Evolutionary conservation across 352 stramenopile species (phyloP), one percentile per base, ranked within the genome.

Genomic region (Phytophthora pluvialis): DNA sequence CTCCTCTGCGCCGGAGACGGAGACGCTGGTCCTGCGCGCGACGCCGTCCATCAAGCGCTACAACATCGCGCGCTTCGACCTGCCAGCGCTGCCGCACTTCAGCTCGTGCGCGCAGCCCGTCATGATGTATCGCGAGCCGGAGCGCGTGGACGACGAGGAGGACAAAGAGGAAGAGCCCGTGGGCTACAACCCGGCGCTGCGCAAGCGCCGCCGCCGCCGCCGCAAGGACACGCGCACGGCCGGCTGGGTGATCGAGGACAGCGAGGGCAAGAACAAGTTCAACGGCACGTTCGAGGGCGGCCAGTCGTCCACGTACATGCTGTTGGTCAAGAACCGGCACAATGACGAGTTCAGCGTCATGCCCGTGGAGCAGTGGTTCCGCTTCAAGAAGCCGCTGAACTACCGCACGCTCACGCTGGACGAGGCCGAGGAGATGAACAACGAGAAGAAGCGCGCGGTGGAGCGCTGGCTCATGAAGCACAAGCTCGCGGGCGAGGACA

Each of bases 401-500:
- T 95, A 94, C 75, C 85, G 84, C 51, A 93, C 87, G 54, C 72
- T 95, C 11, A 94, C 85, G 64, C 80, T 94, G 6, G 85, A 94
- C 35, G 87, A 95, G 72, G 87, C 87, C 15, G 85, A 94, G 58
- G 83, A 93, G 33, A 77, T 95, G 55, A 94, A 93, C 73, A 94
- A 94, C 42, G 85, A 95, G 73, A 95, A 95, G 79, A 94, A 95
- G 64, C 87, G 86, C 50, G 87, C 87, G 0, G 87, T 94, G 16
- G 87, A 95, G 67, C 85, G 86, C 59, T 94, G 87, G 85, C 80
- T 95, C 50, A 95, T 94, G 86, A 91, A 92, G 71, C 86, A 94
- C 75, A 91, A 90, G 70, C 81, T 94, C 48, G 85, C 87, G 21
- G 77, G 80, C 18, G 86, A 94, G 26, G 85, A 94, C 44, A 90